Percentiles rank a stretch among this genome's conserved stretches.
Evolutionary conservation across 1,284 basidiomycete genomes (phyloP).

Genomic region (Athelia psychrophila): DNA sequence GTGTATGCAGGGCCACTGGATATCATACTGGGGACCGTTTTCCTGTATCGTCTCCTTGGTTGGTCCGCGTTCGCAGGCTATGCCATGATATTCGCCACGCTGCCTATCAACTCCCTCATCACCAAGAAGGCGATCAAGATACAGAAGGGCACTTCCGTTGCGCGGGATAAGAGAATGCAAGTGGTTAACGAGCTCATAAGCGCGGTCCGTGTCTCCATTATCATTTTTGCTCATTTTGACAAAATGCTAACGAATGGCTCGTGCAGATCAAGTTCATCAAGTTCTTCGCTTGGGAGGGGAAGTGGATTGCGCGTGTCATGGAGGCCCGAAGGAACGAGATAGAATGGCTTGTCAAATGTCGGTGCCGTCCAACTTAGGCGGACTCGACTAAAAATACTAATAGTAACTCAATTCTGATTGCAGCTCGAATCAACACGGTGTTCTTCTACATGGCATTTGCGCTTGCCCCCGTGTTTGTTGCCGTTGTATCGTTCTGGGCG

Average conservation of each 20-base stretch:
- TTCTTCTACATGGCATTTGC: conserved; percentile 65
- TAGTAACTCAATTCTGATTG: not conserved
- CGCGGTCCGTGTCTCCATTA: conserved; percentile 43
- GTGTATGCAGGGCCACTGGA: conserved; percentile 67
- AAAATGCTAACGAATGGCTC: not conserved
- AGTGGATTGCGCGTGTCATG: conserved; percentile 64
- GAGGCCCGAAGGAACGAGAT: conserved; percentile 61
- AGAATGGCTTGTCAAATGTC: conserved; percentile 69
- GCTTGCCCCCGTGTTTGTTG: conserved; percentile 65
- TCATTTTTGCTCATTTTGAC: not conserved
- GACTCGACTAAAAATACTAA: too few species aligned
- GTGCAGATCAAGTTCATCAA: conserved; percentile 78
- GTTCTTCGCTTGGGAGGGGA: conserved; percentile 82
- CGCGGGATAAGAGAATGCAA: conserved; percentile 83
- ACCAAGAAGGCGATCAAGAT: conserved; percentile 64
- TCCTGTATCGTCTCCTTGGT: conserved; percentile 86
- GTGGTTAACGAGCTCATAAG: conserved; percentile 85
- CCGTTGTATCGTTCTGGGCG: conserved; percentile 63
- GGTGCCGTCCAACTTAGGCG: too few species aligned
- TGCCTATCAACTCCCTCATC: conserved; percentile 73
- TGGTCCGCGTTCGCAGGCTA: conserved; percentile 85
- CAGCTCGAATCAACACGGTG: conserved; percentile 63
- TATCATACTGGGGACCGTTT: conserved; percentile 69
- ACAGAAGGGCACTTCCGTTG: conserved; percentile 68
- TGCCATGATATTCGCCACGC: conserved; percentile 67